phyloP scores from a whole-genome alignment of 306 rosid genomes.

The Prinsepia uniflora region DNA sequence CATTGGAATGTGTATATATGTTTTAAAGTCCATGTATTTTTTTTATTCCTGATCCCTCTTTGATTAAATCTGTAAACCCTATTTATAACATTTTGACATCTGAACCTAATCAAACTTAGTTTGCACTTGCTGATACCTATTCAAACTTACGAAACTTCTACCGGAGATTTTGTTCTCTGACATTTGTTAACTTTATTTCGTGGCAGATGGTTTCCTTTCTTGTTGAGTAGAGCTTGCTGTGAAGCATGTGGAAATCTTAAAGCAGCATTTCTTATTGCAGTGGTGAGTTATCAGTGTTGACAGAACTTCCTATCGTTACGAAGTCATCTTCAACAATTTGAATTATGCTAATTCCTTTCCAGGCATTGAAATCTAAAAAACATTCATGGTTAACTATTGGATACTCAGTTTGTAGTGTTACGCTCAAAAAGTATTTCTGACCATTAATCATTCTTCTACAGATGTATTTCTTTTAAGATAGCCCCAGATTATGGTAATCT shows the following conservation, averaged over 20 bases:
- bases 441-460: not conserved
- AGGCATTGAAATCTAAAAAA: not conserved
- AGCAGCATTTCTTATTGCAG: conserved; percentile 97
- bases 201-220: conserved; percentile 94
- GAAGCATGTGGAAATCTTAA: conserved; percentile 99
- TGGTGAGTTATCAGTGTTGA: conserved; percentile 56
- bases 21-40: not conserved
- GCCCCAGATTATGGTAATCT: not conserved
- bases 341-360: not conserved
- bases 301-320: not conserved
- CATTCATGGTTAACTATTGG: not conserved
- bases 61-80: not conserved
- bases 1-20: not conserved
- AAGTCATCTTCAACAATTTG: not conserved
- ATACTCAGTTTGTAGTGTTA: not conserved
- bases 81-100: not conserved
- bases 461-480: not conserved
- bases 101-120: conserved; percentile 3
- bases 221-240: conserved; percentile 84
- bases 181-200: conserved; percentile 13
- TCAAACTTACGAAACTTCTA: not conserved
- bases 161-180: conserved; percentile 23
- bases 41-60: not conserved
- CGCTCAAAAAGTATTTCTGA: not conserved
- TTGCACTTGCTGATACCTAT: not conserved